These are phyloP conservation scores for Leccinum pachyderme DNA, from an alignment of 1,284 basidiomycete genomes.

Conservation along the genomic window DNA sequence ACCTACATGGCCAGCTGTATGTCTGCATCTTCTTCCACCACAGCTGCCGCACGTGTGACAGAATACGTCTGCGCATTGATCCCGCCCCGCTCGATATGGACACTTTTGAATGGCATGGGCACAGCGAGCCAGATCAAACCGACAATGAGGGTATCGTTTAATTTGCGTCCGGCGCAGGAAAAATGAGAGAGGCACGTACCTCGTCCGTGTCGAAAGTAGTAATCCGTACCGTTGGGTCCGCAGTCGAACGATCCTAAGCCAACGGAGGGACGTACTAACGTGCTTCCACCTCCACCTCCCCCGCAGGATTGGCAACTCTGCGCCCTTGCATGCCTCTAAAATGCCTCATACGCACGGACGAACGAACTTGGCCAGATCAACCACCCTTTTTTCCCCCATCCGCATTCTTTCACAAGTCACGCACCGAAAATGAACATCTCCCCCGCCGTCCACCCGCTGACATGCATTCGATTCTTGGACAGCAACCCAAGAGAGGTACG, in stretches of 20 bases:
- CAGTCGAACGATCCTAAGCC: neutral
- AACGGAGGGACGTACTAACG: conserved; percentile 50
- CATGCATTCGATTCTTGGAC: conserved; percentile 36
- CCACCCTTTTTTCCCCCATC: neutral
- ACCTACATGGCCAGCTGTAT: neutral
- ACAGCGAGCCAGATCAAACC: conserved; percentile 77
- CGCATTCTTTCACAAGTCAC: neutral
- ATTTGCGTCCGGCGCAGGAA: too few relatives aligned
- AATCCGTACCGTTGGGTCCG: conserved; percentile 49
- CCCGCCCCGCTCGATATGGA: conserved; percentile 68
- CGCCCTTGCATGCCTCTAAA: conserved; percentile 79
- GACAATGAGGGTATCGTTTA: too few relatives aligned
- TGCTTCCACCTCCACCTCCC: conserved; percentile 80
- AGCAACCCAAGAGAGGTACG: conserved; percentile 73
- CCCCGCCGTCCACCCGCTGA: conserved; percentile 72
- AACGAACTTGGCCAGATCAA: neutral
- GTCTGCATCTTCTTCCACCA: neutral
- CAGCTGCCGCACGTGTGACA: neutral
- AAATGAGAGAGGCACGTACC: conserved; percentile 33
- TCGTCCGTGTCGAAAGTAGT: conserved; percentile 87
- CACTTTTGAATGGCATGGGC: conserved; percentile 68
- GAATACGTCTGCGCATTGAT: conserved; percentile 61
- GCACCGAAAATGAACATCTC: conserved; percentile 90
- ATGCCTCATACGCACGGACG: conserved; percentile 68
- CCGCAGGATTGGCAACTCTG: conserved; percentile 73